Percentiles rank a stretch among this genome's conserved stretches.
Conservation (phyloP, 441 rosid genomes). For the Kokia cookei region DNA sequence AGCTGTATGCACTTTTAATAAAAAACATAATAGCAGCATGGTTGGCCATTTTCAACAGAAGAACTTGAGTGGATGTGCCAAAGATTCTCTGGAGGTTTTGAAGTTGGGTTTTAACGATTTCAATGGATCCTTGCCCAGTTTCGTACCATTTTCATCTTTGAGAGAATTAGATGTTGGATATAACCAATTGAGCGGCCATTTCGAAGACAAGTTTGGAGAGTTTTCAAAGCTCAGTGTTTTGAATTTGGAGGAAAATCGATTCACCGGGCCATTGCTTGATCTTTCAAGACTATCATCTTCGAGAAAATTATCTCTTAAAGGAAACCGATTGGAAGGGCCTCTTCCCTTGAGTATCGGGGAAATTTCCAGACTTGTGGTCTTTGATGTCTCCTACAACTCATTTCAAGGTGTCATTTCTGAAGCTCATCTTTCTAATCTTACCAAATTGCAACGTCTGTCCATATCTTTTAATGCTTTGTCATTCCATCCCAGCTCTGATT, state of each 20-base stretch:
- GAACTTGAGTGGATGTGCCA: not conserved
- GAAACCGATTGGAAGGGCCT: not conserved
- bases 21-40: too few relatives aligned
- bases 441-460: not conserved
- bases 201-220: not conserved
- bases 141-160: not conserved
- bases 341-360: not conserved
- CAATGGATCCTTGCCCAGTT: not conserved
- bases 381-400: not conserved
- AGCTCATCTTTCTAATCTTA: not conserved
- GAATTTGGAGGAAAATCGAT: not conserved
- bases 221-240: not conserved
- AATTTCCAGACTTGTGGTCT: not conserved
- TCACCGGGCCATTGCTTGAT: not conserved
- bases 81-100: not conserved
- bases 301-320: not conserved
- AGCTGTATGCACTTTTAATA: too few relatives aligned
- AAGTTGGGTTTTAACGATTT: not conserved
- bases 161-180: not conserved
- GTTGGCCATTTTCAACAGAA: too few relatives aligned
- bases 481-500: not conserved
- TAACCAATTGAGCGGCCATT: not conserved
- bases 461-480: not conserved
- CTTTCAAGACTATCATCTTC: not conserved
- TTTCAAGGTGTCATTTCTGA: not conserved